Evolutionary conservation across 352 stramenopile species (phyloP), one percentile per base, ranked within the genome.

Genomic region (Globisporangium uncinulatum): DNA sequence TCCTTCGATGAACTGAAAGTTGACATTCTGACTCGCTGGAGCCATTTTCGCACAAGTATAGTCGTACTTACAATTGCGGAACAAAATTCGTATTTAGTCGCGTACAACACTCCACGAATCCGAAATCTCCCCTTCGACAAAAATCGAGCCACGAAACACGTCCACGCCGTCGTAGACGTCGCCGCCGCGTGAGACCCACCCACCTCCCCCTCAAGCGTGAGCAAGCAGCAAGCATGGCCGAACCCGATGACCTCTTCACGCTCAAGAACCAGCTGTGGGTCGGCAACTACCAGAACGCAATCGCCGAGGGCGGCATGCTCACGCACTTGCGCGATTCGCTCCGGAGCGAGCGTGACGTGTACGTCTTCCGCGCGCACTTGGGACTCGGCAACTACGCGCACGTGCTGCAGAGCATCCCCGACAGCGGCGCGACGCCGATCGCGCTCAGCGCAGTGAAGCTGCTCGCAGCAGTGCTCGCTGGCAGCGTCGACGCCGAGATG

Each of bases 211-310:
- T 29, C 24, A 29, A 29, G 24, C 24, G 24, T 29, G 24, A 39
- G 21, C 15, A 13, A 42, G 21, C 9, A 44, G 58, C 34, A 13
- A 46, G 20, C 6, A 97, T 97, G 89, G 73, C 79, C 36, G 92
- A 98, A 67, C 95, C 96, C 13, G 96, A 99, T 70, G 96, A 99
- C 62, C 83, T 99, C 45, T 99, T 98, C 78, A 99, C 95, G 67
- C 79, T 99, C 24, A 94, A 97, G 71, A 98, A 97, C 77, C 94
- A 98, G 70, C 96, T 97, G 62, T 98, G 93, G 92, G 79, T 98
- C 45, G 96, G 95, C 54, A 97, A 98, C 79, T 99, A 97, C 77
- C 77, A 94, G 66, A 92, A 98, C 51, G 86, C 85, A 21, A 76
- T 98, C 37, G 96, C 96, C 57, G 95, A 98, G 65, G 89, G 74